Evolutionary conservation across 495 filamentous ascomycete species (phyloP), one percentile per base, ranked within the genome.

Genomic region (Penicillium paxilli): DNA sequence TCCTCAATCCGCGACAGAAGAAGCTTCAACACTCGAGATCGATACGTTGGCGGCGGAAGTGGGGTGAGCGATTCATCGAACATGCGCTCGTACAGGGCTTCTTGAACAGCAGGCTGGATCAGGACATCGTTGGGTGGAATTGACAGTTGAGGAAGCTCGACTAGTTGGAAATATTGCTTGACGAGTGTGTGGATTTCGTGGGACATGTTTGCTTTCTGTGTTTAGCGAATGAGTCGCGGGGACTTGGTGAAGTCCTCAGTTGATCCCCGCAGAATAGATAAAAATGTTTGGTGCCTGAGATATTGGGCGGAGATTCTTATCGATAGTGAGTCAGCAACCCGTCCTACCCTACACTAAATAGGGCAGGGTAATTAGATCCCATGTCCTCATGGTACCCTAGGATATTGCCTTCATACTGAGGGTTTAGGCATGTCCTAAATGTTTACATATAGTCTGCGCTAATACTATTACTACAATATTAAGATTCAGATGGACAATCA

Each of bases 11-110:
- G 80, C 5, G 75, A 59, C 2, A 88, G 66, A 37, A 96, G 72
- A 51, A 79, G 69, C 68, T 94, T 96, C 49, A 96, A 64, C 1
- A 92, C 79, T 37, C 84, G 80, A n/a, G 87, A 64, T 47, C 81
- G 82, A 59, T 96, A 96, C 14, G 82, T 69, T 20, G 70, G 69
- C 33, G 89, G 87, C 42, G 88, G 89, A 7, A 80, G 66, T 45
- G 73, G 72, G 60, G 65, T 66, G 17, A 84, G 58, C 0, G 66
- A 70, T 11, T 82, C 76, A 51, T 82, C 67, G 66, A 94, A 92
- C 44, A 93, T 74, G 21, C 64, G 73, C 40, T 78, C 57, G 63
- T 85, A 89, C 23, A 95, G 69, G 55, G 75, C 70, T 28, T 76
- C 65, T 60, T 96, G 91, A 10, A 83, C 78, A 2, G 64, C 59